phyloP scores from a whole-genome alignment of 352 stramenopile genomes.

The Globisporangium sylvaticum region DNA sequence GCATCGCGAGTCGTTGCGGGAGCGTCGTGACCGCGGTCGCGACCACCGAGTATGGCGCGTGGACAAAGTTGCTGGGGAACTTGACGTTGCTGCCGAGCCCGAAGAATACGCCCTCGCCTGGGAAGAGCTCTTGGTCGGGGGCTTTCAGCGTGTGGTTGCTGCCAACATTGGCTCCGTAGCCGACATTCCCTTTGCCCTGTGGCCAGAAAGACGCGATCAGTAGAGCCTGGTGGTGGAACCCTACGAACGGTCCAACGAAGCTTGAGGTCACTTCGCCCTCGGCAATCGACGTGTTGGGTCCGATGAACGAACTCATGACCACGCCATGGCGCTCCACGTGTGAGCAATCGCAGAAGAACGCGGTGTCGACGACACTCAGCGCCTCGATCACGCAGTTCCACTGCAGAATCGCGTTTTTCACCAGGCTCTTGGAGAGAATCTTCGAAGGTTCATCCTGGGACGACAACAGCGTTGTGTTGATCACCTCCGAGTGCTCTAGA shows the following conservation, averaged over 20 bases:
- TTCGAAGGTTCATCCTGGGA: conserved; percentile 36
- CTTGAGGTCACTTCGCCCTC: conserved; percentile 90
- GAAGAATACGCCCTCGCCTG: conserved; percentile 95
- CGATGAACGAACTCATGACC: conserved; percentile 84
- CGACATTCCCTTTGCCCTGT: conserved; percentile 91
- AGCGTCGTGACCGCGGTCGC: conserved; percentile 90
- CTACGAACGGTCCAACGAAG: conserved; percentile 92
- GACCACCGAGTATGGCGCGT: conserved; percentile 92
- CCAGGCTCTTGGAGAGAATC: conserved; percentile 56
- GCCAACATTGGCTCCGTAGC: conserved; percentile 94
- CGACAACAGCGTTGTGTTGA: conserved; percentile 66
- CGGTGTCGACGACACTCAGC: conserved; percentile 56
- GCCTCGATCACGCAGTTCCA: conserved; percentile 63
- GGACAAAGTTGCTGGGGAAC: conserved; percentile 92
- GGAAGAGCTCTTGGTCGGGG: conserved; percentile 87
- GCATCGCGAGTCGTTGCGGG: conserved; percentile 83
- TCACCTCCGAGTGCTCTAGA: conserved; percentile 59
- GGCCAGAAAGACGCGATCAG: conserved; percentile 92
- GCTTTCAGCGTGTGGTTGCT: conserved; percentile 96
- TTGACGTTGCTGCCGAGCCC: conserved; percentile 92
- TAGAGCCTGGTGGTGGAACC: conserved; percentile 93
- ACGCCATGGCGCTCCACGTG: conserved; percentile 80
- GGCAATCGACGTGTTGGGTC: conserved; percentile 80
- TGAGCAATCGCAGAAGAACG: conserved; percentile 76
- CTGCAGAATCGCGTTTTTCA: conserved; percentile 64